Percentiles rank a stretch among this genome's conserved stretches.
Conservation (phyloP, 805 yeast genomes). For the Yamadazyma olivae region DNA sequence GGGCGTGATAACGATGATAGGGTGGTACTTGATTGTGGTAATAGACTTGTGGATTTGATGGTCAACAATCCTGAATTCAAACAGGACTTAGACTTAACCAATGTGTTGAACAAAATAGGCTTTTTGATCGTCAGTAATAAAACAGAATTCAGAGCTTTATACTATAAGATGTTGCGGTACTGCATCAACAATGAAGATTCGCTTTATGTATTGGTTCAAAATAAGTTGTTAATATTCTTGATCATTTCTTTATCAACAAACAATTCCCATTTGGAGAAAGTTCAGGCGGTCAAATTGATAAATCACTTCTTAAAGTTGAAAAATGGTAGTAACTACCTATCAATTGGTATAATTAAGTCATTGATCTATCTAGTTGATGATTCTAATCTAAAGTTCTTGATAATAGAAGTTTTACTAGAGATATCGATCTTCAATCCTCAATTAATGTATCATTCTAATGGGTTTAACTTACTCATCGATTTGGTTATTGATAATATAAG, state of each 20-base stretch:
- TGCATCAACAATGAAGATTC: constrained; percentile 55
- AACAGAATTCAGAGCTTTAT: constrained; percentile 68
- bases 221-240: constrained; percentile 60
- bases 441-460: constrained; percentile 47
- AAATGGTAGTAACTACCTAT: constrained; percentile 49
- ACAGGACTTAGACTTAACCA: constrained; percentile 59
- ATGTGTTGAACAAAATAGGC: constrained; percentile 57
- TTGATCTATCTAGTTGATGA: constrained; percentile 42
- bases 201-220: constrained; percentile 47
- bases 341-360: constrained; percentile 65
- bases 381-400: constrained; percentile 33
- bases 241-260: constrained; percentile 64
- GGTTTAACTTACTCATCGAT: constrained; percentile 49
- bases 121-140: constrained; percentile 55
- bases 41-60: constrained; percentile 59
- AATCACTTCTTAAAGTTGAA: constrained; percentile 56
- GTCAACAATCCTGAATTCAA: constrained; percentile 57
- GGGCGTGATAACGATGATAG: constrained; percentile 25
- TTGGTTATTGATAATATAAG: constrained; percentile 37
- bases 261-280: constrained; percentile 56
- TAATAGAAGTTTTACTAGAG: constrained; percentile 37
- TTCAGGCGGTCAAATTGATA: constrained; percentile 71
- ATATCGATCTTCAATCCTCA: constrained; percentile 37
- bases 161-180: constrained; percentile 70
- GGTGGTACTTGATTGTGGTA: constrained; percentile 19